Evolutionary conservation across 23 red algal genomes (phyloP).

Genomic region (Gracilariopsis chorda): DNA sequence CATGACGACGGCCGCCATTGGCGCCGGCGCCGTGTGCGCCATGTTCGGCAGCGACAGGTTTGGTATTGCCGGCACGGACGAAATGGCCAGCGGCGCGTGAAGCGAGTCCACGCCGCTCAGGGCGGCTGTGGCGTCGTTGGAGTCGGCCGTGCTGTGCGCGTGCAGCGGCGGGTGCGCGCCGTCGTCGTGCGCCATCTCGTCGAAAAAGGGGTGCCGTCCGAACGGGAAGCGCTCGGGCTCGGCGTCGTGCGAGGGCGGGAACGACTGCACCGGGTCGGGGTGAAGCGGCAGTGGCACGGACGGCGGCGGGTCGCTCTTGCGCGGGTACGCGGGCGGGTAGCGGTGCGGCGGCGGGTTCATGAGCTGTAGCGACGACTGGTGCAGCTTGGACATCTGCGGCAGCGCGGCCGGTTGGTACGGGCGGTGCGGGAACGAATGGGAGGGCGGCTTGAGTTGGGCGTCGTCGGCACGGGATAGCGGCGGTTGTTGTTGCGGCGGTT

Average conservation of each 20-base stretch:
- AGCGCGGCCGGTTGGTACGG: background rate
- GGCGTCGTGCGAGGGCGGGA: slow-evolving; percentile 31
- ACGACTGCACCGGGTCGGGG: slow-evolving; percentile 32
- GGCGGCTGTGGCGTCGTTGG: background rate
- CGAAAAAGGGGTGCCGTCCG: slow-evolving; percentile 19
- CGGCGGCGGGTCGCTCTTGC: background rate
- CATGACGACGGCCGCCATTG: background rate
- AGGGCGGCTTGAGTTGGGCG: background rate
- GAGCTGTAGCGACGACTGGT: background rate
- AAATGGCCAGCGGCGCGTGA: slow-evolving; percentile 17
- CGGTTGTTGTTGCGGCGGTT: background rate
- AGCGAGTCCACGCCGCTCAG: slow-evolving; percentile 27
- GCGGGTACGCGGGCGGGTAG: slow-evolving; percentile 10
- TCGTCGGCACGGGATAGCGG: background rate
- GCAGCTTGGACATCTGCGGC: slow-evolving; percentile 28
- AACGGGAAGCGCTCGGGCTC: slow-evolving; percentile 44
- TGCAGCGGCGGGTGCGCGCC: background rate
- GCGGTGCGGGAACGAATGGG: background rate
- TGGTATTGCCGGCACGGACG: slow-evolving; percentile 18
- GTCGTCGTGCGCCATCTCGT: slow-evolving; percentile 31
- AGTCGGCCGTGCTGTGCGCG: background rate
- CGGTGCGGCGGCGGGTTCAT: background rate
- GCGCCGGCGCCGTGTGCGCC: background rate
- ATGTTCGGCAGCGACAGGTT: slow-evolving; percentile 22
- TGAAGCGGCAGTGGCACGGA: slow-evolving; percentile 41